Evolutionary conservation across 805 yeast genomes (phyloP), one percentile per base, ranked within the genome.

Genomic region (Millerago galiae): DNA sequence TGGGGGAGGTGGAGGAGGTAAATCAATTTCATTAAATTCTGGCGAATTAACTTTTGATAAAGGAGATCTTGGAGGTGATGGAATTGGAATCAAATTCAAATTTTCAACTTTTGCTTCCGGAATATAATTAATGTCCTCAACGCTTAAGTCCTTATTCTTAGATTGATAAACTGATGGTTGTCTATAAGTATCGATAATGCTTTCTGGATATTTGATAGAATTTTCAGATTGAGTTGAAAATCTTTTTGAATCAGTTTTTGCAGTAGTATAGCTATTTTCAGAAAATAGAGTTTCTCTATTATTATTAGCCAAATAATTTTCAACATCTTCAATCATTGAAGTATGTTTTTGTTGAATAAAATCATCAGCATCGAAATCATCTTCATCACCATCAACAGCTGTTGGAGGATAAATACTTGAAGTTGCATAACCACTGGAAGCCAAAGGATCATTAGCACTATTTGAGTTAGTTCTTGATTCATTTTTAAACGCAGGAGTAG

Each of bases 131-230:
- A 40, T 11, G 25, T 47, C 47, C 14, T n/a, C 16, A 21, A 14
- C 31, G n/a, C 37, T 34, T 15, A 29, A 29, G 11, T 40, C 38
- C 10, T 17, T 14, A 5, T 14, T 8, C 6, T 18, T n/a, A 8
- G 25, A 4, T 15, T 16, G 26, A 10, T 40, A 34, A 15, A 45
- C 32, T 5, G 49, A 39, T 11, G 51, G 49, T 15, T 38, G 43
- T 28, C 46, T 43, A 16, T 55, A 55, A 3, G 52, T 44, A 21
- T 55, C 59, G 36, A 55, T 51, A 24, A 56, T 53, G 37, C 56
- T 52, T 6, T 50, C 55, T 10, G 59, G 52, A 38, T 53, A 53
- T 18, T 38, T 36, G 2, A 21, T 21, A 21, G 24, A 21, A 21
- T 21, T 21, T 4, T 17, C 35, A 24, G 47, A 36, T 15, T 12